Conservation (phyloP, 2,329 filamentous ascomycete genomes). For the Botrytis paeoniae region DNA sequence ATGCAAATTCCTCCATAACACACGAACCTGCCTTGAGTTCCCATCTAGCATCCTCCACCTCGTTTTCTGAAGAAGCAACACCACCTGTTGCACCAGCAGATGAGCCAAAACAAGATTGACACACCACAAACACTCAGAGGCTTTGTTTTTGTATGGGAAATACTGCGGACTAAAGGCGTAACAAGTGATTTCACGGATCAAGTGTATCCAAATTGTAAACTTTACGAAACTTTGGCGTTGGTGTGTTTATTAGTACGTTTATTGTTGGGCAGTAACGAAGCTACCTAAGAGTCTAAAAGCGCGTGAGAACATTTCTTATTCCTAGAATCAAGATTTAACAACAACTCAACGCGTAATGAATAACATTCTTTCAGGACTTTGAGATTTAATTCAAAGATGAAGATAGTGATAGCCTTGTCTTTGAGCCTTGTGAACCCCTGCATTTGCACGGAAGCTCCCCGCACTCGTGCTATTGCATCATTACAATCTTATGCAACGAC, state of each 20-base stretch:
- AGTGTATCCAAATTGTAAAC: conserved; percentile 14
- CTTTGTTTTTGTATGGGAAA: not conserved
- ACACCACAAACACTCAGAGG: not conserved
- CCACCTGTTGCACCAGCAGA: conserved; percentile 13
- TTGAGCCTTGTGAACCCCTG: conserved; percentile 19
- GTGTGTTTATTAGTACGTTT: not conserved
- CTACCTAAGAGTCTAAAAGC: not conserved
- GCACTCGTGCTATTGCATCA: conserved; percentile 15
- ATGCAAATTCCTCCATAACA: conserved; percentile 34
- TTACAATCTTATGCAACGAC: conserved; percentile 16
- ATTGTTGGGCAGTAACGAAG: conserved; percentile 7
- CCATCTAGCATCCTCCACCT: conserved; percentile 34
- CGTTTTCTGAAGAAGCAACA: conserved; percentile 32
- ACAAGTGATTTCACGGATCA: not conserved
- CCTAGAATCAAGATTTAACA: conserved; percentile 6
- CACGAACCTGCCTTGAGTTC: conserved; percentile 37
- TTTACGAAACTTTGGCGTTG: conserved; percentile 8
- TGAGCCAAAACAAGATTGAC: conserved; percentile 26
- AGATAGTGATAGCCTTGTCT: conserved; percentile 8
- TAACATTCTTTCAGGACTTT: not conserved
- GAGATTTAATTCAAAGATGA: not conserved
- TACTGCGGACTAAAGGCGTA: conserved; percentile 5
- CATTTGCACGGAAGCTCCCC: conserved; percentile 1
- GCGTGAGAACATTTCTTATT: conserved; percentile 1
- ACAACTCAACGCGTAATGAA: not conserved